phyloP scores from a whole-genome alignment of 345 rosid species.

The Gossypium rotundifolium region DNA sequence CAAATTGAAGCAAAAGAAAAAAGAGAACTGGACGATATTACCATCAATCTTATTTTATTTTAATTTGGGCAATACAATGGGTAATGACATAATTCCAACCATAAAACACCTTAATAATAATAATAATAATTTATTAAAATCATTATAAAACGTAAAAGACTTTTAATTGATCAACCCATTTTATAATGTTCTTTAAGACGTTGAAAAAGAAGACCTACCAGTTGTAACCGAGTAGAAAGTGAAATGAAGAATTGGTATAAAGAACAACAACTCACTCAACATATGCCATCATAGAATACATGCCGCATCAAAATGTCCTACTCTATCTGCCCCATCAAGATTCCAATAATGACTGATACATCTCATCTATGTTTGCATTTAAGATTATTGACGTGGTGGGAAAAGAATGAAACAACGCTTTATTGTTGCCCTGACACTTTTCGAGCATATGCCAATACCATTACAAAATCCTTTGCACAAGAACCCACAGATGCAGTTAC shows the following conservation, averaged over 20 bases:
- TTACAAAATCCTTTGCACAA: conserved; percentile 69
- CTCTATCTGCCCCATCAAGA: background rate
- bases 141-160: too few species aligned
- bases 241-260: background rate
- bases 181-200: too few species aligned
- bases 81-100: too few species aligned
- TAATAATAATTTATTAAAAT: too few species aligned
- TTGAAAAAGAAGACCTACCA: background rate
- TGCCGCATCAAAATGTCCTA: conserved; percentile 8
- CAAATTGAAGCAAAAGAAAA: too few species aligned
- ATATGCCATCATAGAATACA: conserved; percentile 10
- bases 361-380: background rate
- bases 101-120: too few species aligned
- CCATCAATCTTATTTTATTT: too few species aligned
- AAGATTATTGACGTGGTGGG: background rate
- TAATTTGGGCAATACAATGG: too few species aligned
- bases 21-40: too few species aligned
- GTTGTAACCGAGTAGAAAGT: background rate
- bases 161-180: too few species aligned
- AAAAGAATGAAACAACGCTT: background rate
- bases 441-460: conserved; percentile 67
- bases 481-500: conserved; percentile 55
- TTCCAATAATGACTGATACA: background rate
- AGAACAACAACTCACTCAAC: background rate
- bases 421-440: conserved; percentile 24